Percentiles rank a stretch among this genome's conserved stretches.
phyloP scores from a whole-genome alignment of 305 asterid species.

The Solanum chacoense region DNA sequence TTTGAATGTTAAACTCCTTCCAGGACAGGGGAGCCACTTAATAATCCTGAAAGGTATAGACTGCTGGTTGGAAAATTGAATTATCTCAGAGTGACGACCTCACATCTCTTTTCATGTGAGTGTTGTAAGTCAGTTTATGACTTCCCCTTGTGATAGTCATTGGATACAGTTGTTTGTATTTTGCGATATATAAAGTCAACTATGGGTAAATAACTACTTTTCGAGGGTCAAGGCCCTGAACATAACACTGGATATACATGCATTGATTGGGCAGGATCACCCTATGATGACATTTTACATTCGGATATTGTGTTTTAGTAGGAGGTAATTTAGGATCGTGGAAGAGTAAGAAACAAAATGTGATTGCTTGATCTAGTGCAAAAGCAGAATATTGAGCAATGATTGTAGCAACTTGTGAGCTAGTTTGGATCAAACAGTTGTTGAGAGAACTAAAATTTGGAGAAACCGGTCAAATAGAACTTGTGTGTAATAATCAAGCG shows the following conservation, averaged over 20 bases:
- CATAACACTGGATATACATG: neutral
- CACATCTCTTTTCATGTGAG: neutral
- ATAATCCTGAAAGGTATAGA: neutral
- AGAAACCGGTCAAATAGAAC: neutral
- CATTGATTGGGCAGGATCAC: neutral
- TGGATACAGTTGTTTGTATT: neutral
- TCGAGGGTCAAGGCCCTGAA: neutral
- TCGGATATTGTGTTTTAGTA: neutral
- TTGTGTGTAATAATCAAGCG: neutral
- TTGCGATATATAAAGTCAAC: neutral
- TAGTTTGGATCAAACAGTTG: neutral
- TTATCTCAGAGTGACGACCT: neutral
- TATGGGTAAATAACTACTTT: neutral
- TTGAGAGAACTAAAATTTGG: neutral
- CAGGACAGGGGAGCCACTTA: neutral
- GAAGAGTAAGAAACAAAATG: neutral
- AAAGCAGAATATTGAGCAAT: neutral
- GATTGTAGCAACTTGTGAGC: neutral
- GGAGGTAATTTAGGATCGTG: neutral
- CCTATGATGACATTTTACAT: neutral
- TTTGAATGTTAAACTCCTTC: neutral
- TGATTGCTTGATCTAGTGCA: neutral
- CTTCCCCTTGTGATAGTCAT: neutral
- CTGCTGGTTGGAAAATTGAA: neutral
- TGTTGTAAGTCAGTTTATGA: neutral